These are phyloP conservation scores for Collybia nuda DNA, from an alignment of 768 basidiomycete species.

Conservation along the genomic window DNA sequence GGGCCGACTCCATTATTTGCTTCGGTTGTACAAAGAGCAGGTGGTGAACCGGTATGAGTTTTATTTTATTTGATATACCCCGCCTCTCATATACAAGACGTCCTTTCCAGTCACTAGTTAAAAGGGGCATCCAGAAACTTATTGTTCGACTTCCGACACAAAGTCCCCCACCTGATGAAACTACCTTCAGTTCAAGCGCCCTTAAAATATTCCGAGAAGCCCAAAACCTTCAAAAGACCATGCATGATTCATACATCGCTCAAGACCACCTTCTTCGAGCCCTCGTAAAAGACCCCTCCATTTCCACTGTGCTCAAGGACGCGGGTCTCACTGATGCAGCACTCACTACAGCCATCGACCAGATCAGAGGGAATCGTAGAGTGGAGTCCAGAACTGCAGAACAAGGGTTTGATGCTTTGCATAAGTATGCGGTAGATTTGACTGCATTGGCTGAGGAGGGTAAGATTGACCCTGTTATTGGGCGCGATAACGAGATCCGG, in stretches of 20 bases:
- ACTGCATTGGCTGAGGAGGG: conserved; percentile 88
- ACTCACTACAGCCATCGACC: conserved; percentile 75
- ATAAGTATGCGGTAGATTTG: conserved; percentile 85
- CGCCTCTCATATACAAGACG: neutral
- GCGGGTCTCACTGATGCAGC: conserved; percentile 68
- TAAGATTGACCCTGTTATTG: conserved; percentile 94
- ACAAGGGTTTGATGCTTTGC: conserved; percentile 89
- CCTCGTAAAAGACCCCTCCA: conserved; percentile 70
- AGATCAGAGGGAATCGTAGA: conserved; percentile 79
- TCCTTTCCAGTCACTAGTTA: conserved; percentile 50
- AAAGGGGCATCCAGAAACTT: conserved; percentile 70
- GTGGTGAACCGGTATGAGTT: conserved; percentile 75
- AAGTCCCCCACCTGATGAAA: conserved; percentile 83
- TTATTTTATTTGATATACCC: neutral
- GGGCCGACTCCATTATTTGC: conserved; percentile 62
- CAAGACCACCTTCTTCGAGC: conserved; percentile 91
- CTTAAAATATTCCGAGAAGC: conserved; percentile 74
- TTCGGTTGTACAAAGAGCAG: conserved; percentile 77
- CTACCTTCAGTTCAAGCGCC: conserved; percentile 55
- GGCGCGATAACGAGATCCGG: conserved; percentile 90
- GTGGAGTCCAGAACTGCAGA: conserved; percentile 88
- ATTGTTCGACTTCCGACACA: conserved; percentile 85
- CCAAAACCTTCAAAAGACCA: conserved; percentile 73
- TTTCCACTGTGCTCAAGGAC: conserved; percentile 74
- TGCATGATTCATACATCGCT: conserved; percentile 90